Conservation (phyloP, 345 rosid species). For the Chamaenerion angustifolium region DNA sequence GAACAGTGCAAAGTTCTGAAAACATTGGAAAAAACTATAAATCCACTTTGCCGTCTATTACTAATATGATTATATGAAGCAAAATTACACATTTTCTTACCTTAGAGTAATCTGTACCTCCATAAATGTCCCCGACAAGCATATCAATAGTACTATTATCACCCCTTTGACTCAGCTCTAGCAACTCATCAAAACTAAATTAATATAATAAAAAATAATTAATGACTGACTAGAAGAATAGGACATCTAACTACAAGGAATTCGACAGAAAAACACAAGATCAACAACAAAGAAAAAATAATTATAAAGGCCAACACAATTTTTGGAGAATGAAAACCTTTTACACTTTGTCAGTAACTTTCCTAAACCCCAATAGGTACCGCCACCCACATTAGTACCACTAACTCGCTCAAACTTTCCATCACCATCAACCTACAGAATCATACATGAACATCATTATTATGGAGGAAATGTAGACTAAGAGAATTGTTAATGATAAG, state of each 20-base stretch:
- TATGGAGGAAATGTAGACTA: neutral
- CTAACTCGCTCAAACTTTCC: conserved; percentile 96
- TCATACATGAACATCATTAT: conserved; percentile 7
- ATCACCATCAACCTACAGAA: conserved; percentile 76
- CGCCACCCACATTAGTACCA: conserved; percentile 98
- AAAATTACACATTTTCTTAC: conserved; percentile 18
- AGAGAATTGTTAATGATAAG: neutral
- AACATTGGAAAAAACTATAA: neutral
- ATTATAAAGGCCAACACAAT: conserved; percentile 5
- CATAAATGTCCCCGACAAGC: conserved; percentile 98
- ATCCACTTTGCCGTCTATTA: neutral
- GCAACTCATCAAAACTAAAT: conserved; percentile 83
- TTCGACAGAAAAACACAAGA: conserved; percentile 1
- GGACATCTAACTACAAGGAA: conserved; percentile 1
- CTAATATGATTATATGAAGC: neutral
- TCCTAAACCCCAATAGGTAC: conserved; percentile 98
- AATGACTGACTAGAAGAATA: conserved; percentile 6
- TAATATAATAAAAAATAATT: neutral
- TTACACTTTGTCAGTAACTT: conserved; percentile 85
- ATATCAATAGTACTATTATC: conserved; percentile 86
- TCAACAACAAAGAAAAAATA: conserved; percentile 1
- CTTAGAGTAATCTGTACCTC: conserved; percentile 91
- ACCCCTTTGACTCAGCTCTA: conserved; percentile 95
- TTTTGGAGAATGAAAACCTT: conserved; percentile 27
- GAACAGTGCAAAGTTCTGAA: conserved; percentile 1